These are phyloP conservation scores for Talaromyces borbonicus DNA, from an alignment of 495 filamentous ascomycete species.

Conservation along the genomic window DNA sequence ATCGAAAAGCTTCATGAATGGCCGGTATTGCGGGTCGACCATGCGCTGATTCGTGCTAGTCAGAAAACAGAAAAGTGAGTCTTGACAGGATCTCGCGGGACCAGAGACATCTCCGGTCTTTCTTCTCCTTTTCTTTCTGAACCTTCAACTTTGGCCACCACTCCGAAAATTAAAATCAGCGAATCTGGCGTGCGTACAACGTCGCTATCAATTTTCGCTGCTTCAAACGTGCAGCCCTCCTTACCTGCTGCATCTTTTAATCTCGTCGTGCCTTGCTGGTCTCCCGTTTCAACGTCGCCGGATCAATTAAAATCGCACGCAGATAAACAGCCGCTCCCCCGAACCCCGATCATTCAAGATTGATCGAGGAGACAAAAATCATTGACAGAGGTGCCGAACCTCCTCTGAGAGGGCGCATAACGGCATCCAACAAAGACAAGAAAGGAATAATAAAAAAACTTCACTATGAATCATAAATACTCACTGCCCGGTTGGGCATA, in stretches of 20 bases:
- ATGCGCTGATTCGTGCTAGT: constrained; percentile 3
- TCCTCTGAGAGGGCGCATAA: too few relatives aligned
- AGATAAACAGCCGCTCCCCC: too few relatives aligned
- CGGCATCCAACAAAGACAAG: constrained; percentile 13
- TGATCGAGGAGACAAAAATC: too few relatives aligned
- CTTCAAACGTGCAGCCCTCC: too few relatives aligned
- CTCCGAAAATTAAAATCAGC: neutral
- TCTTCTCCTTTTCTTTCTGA: constrained; percentile 2
- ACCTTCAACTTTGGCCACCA: neutral
- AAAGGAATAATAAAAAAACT: constrained; percentile 14
- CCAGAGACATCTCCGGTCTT: too few relatives aligned
- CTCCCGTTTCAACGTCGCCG: too few relatives aligned
- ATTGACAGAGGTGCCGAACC: too few relatives aligned
- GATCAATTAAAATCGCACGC: too few relatives aligned
- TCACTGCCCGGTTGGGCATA: constrained; percentile 5
- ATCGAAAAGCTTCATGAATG: neutral
- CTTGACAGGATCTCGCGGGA: neutral
- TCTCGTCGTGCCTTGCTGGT: too few relatives aligned
- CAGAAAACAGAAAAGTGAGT: neutral
- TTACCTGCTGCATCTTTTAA: too few relatives aligned
- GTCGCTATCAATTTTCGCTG: too few relatives aligned
- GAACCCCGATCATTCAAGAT: too few relatives aligned
- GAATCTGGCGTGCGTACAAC: neutral
- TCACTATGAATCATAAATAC: constrained; percentile 4
- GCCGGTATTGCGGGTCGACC: neutral